Evolutionary conservation across 1,284 basidiomycete species (phyloP).

Genomic region (Coniophora puteana): DNA sequence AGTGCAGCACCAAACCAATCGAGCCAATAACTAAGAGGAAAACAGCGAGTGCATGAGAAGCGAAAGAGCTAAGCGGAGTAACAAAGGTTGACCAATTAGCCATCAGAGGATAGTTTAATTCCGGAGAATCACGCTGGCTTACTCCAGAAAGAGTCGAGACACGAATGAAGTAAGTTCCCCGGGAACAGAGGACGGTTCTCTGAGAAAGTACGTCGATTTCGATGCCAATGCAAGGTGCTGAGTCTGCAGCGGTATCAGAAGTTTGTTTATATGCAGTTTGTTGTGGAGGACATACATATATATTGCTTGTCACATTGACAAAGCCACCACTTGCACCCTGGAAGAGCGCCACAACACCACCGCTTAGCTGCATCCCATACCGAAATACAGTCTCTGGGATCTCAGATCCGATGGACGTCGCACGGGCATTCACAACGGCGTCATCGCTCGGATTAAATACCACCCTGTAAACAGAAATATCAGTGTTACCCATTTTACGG

Average conservation of each 20-base stretch:
- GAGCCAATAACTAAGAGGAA: conserved; percentile 45
- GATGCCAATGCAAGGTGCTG: conserved; percentile 53
- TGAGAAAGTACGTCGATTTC: conserved; percentile 52
- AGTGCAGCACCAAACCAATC: conserved; percentile 41
- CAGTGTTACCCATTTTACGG: conserved; percentile 5
- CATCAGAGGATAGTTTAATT: too few species aligned
- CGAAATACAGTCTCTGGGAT: conserved; percentile 56
- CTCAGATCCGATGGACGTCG: conserved; percentile 39
- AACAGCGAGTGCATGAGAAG: conserved; percentile 44
- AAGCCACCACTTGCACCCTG: conserved; percentile 46
- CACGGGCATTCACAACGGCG: conserved; percentile 46
- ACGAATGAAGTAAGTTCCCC: conserved; percentile 37
- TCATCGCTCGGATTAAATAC: conserved; percentile 38
- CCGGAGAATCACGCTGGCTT: conserved; percentile 17
- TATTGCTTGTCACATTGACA: conserved; percentile 39
- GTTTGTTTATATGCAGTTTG: too few species aligned
- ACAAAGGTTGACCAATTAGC: too few species aligned
- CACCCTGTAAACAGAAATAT: conserved; percentile 31
- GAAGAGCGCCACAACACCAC: conserved; percentile 41
- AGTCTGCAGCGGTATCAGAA: too few species aligned
- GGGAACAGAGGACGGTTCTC: conserved; percentile 29
- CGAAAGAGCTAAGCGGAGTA: conserved; percentile 38
- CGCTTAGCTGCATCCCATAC: conserved; percentile 35
- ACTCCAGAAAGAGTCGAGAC: conserved; percentile 56
- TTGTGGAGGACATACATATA: too few species aligned